These are phyloP conservation scores for Ustilago shanxiensis DNA, from an alignment of 1,284 basidiomycete genomes.

Conservation along the genomic window DNA sequence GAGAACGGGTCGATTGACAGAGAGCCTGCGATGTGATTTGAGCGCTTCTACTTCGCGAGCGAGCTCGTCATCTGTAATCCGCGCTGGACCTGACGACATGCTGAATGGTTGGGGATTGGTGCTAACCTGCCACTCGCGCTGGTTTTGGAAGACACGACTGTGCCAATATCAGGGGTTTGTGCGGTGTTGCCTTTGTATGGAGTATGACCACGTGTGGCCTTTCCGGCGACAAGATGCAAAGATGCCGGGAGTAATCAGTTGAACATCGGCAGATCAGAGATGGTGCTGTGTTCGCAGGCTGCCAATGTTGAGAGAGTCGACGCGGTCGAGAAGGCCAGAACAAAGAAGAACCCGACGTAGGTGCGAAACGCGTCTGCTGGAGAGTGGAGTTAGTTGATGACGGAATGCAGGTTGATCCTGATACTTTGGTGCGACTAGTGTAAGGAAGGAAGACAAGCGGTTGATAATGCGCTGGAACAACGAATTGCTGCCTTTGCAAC, in stretches of 20 bases:
- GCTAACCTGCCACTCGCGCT: not conserved
- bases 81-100: constrained; percentile 43
- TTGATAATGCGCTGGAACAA: not conserved
- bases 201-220: constrained; percentile 3
- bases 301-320: not conserved
- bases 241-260: constrained; percentile 4
- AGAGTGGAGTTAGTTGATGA: too few relatives aligned
- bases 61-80: constrained; percentile 63
- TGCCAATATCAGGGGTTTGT: not conserved
- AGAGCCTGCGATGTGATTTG: constrained; percentile 65
- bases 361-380: too few relatives aligned
- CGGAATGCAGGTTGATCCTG: too few relatives aligned
- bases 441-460: too few relatives aligned
- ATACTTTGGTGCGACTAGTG: too few relatives aligned
- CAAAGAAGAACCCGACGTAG: not conserved
- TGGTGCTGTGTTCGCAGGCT: constrained; percentile 2
- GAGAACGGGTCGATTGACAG: constrained; percentile 63
- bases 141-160: not conserved
- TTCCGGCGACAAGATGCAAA: constrained; percentile 15
- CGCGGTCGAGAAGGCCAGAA: not conserved
- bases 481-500: not conserved
- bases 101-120: not conserved
- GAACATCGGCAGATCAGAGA: constrained; percentile 24
- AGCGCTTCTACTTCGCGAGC: constrained; percentile 67
- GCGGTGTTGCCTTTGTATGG: not conserved